Evolutionary conservation across 2,329 filamentous ascomycete genomes (phyloP), one percentile per base, ranked within the genome.

Genomic region (Xylaria sp.): DNA sequence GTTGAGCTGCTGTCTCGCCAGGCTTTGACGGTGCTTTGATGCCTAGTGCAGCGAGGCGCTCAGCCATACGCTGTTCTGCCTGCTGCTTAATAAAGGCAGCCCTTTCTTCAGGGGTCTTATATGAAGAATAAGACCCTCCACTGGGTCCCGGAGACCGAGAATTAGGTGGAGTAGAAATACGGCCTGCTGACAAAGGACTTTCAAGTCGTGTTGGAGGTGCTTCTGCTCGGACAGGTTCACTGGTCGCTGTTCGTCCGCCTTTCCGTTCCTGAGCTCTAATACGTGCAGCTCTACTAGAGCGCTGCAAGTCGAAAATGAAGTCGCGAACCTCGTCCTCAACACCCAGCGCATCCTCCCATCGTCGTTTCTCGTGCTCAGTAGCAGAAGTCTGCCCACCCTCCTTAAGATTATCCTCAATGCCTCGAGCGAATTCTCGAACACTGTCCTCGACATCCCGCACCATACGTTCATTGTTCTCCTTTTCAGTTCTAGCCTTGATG

Each of bases 21-120:
- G 90, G 82, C 76, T 96, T 96, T 20, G 85, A 84, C 5, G 92
- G 91, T 33, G 93, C 89, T 78, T 93, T 97, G 77, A 99, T 91
- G 39, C 96, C 96, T 68, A 98, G 87, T 53, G 95, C 95, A 67
- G 96, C 96, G 74, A 99, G 87, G 67, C 96, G 90, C 79, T 98
- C 96, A 39, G 96, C 95, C 91, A 99, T 98, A 66, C 95, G 92
- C 77, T 95, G 93, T 78, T 98, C 94, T 9, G 96, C 96, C 78
- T 97, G 95, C 78, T 97, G 94, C 78, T 96, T 97, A 76, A 98
- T 97, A 75, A 96, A 97, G 5, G 95, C 94, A 39, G 96, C 94
- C 62, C 96, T 89, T 75, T 99, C 95, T 79, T 98, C 94, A 0
- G 94, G 91, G 0, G 94, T 97, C 80, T 92, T 93, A 78, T 96